Base-by-base conservation (phyloP, 192 early-diverging fungal species). In the Physocladia obscura region DNA sequence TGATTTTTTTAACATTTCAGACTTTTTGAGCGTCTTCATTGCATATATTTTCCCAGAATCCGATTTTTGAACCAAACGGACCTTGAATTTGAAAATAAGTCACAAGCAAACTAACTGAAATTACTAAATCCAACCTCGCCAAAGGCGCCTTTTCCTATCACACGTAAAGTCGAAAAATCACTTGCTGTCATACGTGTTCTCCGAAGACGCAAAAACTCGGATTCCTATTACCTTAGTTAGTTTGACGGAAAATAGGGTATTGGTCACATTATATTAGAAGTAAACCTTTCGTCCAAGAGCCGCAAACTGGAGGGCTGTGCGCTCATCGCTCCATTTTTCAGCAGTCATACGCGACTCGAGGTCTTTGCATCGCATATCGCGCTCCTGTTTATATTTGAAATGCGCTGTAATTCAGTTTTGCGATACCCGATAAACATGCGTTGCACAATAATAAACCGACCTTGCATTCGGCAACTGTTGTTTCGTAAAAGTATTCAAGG, bases 131-230 rank as follows among this genome's bases (percentile, higher is more conserved):
- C 57, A 71, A 89, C 90, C 74, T 99, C 98, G 52, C 98, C 98
- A 84, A 97, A 99, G 2, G 96, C 98, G 35, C 98, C 98, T 49
- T 94, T 94, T 0, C 98, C 98, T 77, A 99, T 99, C 15, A 99
- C 96, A 79, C 95, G 93, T 69, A 99, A 86, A 19, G 98, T 99
- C 30, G 82, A 74, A 77, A 98, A 99, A 79, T 98, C 97, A 39
- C 89, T 87, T 3, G 95, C 85, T 22, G 93, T 91, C 47, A 99
- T 75, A 64, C 85, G 72, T 2, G 92, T 93, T 44, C 98, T 84
- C 35, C 95, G 84, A 40, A 99, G 80, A 52, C 98, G 87, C 74
- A 98, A 81, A 75, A 94, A 99, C 62, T 95, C 91, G 31, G 93
- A 92, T 73, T 99, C 98, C 68, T 62, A 22, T 22, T 19, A 13